Percentiles rank a stretch among this genome's conserved stretches.
Evolutionary conservation across 2,329 filamentous ascomycete genomes (phyloP).

Genomic region (Rasamsonia emersonii): DNA sequence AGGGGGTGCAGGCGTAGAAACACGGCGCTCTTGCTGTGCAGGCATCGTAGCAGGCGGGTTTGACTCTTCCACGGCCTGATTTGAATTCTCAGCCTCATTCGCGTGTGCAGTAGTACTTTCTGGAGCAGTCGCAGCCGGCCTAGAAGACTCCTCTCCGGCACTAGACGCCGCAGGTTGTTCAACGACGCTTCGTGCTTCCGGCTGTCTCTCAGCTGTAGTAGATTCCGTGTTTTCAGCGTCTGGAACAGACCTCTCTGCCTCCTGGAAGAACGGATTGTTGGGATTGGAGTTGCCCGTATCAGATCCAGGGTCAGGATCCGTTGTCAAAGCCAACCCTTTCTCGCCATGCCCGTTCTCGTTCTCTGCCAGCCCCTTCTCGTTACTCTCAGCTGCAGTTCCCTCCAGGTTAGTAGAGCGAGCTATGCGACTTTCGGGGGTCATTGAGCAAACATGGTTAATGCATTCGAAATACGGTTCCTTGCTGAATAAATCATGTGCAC

Average conservation of each 20-base stretch:
- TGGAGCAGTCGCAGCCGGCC: too few relatives aligned
- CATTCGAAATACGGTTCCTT: conserved; percentile 35
- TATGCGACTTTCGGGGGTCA: conserved; percentile 19
- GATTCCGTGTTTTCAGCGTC: conserved; percentile 12
- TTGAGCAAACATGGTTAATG: conserved; percentile 33
- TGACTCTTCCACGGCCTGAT: too few relatives aligned
- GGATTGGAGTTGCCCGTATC: background rate
- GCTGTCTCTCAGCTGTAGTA: too few relatives aligned
- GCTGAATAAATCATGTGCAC: conserved; percentile 36
- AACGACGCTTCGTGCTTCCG: too few relatives aligned
- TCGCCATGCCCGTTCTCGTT: conserved; percentile 1
- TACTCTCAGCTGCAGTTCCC: background rate
- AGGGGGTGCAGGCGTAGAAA: conserved; percentile 35
- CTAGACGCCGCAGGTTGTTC: too few relatives aligned
- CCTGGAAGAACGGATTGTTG: conserved; percentile 15
- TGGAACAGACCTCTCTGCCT: conserved; percentile 7
- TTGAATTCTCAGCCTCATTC: too few relatives aligned
- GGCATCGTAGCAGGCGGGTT: background rate
- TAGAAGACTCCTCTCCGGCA: too few relatives aligned
- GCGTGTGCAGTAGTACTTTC: too few relatives aligned
- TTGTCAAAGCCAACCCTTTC: conserved; percentile 11
- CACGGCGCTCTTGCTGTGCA: conserved; percentile 2
- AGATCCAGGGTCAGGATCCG: conserved; percentile 2
- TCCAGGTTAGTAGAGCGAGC: conserved; percentile 2
- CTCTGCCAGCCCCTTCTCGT: background rate